Conservation (phyloP, 306 rosid genomes). For the Begonia peltatifolia region DNA sequence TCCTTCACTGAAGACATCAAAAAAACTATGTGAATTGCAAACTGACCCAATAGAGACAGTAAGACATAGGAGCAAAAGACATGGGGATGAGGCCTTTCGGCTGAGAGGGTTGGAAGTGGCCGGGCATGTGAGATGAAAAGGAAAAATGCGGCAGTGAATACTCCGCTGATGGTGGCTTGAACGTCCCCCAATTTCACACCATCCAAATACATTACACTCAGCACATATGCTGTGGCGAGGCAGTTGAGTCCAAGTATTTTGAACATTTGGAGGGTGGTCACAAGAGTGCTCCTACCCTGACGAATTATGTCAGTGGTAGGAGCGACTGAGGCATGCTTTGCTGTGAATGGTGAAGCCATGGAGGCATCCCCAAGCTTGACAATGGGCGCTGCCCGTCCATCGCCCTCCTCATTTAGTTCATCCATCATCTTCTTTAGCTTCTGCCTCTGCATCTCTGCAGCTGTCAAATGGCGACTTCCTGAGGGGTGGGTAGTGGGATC, state of each 20-base stretch:
- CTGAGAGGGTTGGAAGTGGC: slow-evolving; percentile 76
- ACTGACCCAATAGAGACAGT: slow-evolving; percentile 90
- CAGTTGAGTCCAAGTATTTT: slow-evolving; percentile 97
- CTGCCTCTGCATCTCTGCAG: slow-evolving; percentile 61
- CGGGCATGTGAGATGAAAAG: slow-evolving; percentile 97
- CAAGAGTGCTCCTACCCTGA: slow-evolving; percentile 96
- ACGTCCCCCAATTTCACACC: slow-evolving; percentile 95
- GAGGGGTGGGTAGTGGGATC: no score
- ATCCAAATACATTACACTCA: slow-evolving; percentile 99
- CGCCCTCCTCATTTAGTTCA: slow-evolving; percentile 91
- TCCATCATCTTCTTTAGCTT: slow-evolving; percentile 88
- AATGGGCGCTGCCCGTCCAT: slow-evolving; percentile 69
- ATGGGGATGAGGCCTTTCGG: slow-evolving; percentile 88
- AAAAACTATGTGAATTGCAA: slow-evolving; percentile 61
- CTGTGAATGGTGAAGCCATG: slow-evolving; percentile 99
- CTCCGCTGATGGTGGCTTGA: slow-evolving; percentile 97
- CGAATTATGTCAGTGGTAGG: slow-evolving; percentile 95
- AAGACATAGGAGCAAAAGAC: slow-evolving; percentile 70
- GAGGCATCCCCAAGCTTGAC: slow-evolving; percentile 99
- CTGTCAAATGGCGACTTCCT: slow-evolving; percentile 42
- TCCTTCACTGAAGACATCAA: slow-evolving; percentile 72
- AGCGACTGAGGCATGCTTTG: slow-evolving; percentile 92
- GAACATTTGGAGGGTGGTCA: slow-evolving; percentile 98
- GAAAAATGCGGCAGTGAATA: slow-evolving; percentile 94
- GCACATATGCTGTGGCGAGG: slow-evolving; percentile 91